These are phyloP conservation scores for Magnusiomyces sp. DNA, from an alignment of 1,139 yeast species.

Conservation along the genomic window DNA sequence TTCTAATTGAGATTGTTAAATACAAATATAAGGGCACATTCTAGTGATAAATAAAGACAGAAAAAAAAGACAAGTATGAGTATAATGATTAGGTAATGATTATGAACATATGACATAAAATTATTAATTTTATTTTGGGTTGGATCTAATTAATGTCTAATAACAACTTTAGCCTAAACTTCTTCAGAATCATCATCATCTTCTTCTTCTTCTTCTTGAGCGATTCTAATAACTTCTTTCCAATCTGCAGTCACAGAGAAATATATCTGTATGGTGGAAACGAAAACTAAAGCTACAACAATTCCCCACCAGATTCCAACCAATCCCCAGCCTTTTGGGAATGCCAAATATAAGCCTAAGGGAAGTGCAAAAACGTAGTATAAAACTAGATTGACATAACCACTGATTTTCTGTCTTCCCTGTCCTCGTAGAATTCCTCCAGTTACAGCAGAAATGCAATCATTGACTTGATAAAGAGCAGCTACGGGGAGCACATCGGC, in stretches of 20 bases:
- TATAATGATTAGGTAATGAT: neutral
- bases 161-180: neutral
- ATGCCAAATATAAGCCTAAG: conserved; percentile 55
- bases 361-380: conserved; percentile 70
- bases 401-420: conserved; percentile 78
- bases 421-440: conserved; percentile 80
- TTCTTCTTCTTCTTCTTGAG: conserved; percentile 10
- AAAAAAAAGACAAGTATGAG: too few relatives aligned
- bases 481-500: conserved; percentile 59
- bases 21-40: too few relatives aligned
- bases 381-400: conserved; percentile 60
- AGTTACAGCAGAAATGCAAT: conserved; percentile 73
- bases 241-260: conserved; percentile 12
- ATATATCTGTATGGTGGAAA: conserved; percentile 11
- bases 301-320: conserved; percentile 77
- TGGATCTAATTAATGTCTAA: neutral
- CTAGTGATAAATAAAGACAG: too few relatives aligned
- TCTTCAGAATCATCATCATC: neutral
- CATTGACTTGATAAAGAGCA: conserved; percentile 65
- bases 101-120: neutral
- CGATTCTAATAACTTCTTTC: conserved; percentile 9
- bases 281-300: conserved; percentile 40
- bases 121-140: neutral
- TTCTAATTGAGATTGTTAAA: too few relatives aligned
- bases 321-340: conserved; percentile 43